phyloP scores from a whole-genome alignment of 2,329 filamentous ascomycete genomes.

The Aspergillus unguis region DNA sequence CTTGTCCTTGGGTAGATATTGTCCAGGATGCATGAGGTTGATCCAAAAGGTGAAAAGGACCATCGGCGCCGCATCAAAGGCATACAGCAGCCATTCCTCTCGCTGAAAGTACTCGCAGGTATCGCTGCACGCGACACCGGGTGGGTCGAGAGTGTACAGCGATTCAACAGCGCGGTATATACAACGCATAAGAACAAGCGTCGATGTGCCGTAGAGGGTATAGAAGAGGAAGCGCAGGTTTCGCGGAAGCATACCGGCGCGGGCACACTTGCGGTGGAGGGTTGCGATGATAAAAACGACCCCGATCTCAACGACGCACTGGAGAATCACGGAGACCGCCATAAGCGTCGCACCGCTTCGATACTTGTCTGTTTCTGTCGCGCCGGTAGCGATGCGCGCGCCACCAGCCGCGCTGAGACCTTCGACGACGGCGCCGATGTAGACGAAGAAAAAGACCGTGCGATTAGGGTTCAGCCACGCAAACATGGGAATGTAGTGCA shows the following conservation, averaged over 20 bases:
- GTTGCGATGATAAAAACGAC: slow-evolving; percentile 2
- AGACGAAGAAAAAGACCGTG: slow-evolving; percentile 10
- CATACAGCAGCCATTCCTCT: slow-evolving; percentile 8
- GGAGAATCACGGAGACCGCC: slow-evolving; percentile 4
- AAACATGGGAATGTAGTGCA: slow-evolving; percentile 14
- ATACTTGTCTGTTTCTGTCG: not conserved
- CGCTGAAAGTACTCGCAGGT: slow-evolving; percentile 5
- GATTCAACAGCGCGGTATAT: slow-evolving; percentile 10
- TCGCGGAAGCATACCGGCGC: not conserved
- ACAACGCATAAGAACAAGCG: slow-evolving; percentile 5
- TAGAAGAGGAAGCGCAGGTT: slow-evolving; percentile 9
- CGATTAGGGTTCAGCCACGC: slow-evolving; percentile 12
- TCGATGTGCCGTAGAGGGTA: slow-evolving; percentile 9
- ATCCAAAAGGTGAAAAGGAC: slow-evolving; percentile 9
- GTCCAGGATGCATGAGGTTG: slow-evolving; percentile 7
- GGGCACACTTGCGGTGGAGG: slow-evolving; percentile 5
- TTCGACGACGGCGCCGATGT: slow-evolving; percentile 9
- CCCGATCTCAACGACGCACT: slow-evolving; percentile 5
- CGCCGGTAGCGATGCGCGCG: slow-evolving; percentile 3
- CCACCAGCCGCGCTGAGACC: slow-evolving; percentile 7
- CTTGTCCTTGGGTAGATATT: slow-evolving; percentile 6
- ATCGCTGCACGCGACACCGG: not conserved
- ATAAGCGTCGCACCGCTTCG: slow-evolving; percentile 8
- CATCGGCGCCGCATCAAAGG: slow-evolving; percentile 6
- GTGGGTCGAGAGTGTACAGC: slow-evolving; percentile 3